These are phyloP conservation scores for Lignosus rhinocerotis DNA, from an alignment of 1,284 basidiomycete genomes.

Conservation along the genomic window DNA sequence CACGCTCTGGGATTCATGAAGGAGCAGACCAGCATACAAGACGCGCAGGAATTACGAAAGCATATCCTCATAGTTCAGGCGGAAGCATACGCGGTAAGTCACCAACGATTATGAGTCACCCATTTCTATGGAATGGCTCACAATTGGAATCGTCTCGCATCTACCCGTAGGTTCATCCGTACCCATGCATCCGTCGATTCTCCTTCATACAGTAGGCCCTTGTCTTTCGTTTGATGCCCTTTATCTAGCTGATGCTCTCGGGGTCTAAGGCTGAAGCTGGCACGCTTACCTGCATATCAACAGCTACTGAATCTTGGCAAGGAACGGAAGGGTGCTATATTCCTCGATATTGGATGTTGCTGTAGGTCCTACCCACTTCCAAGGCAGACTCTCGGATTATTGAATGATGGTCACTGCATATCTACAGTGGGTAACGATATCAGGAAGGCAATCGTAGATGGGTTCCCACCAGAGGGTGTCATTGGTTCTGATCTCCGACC, in stretches of 20 bases:
- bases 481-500: conserved; percentile 38
- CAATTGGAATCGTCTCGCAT: conserved; percentile 25
- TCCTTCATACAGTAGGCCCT: conserved; percentile 39
- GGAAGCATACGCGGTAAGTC: conserved; percentile 44
- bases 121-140: no score
- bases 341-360: conserved; percentile 51
- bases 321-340: conserved; percentile 42
- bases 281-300: conserved; percentile 44
- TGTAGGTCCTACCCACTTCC: conserved; percentile 37
- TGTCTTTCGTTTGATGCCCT: neutral
- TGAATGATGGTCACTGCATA: neutral
- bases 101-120: no score
- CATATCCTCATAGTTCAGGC: conserved; percentile 47
- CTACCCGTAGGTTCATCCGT: conserved; percentile 35
- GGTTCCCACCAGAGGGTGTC: conserved; percentile 35
- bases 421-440: conserved; percentile 45
- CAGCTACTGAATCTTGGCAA: conserved; percentile 41
- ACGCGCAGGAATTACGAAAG: conserved; percentile 41
- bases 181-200: conserved; percentile 44
- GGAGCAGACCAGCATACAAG: conserved; percentile 40
- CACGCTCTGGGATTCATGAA: conserved; percentile 41
- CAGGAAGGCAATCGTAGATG: conserved; percentile 43
- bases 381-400: no score
- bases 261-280: conserved; percentile 28
- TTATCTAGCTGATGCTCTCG: neutral